Evolutionary conservation across 345 rosid species (phyloP).

Genomic region (Mallotus nudiflorus): DNA sequence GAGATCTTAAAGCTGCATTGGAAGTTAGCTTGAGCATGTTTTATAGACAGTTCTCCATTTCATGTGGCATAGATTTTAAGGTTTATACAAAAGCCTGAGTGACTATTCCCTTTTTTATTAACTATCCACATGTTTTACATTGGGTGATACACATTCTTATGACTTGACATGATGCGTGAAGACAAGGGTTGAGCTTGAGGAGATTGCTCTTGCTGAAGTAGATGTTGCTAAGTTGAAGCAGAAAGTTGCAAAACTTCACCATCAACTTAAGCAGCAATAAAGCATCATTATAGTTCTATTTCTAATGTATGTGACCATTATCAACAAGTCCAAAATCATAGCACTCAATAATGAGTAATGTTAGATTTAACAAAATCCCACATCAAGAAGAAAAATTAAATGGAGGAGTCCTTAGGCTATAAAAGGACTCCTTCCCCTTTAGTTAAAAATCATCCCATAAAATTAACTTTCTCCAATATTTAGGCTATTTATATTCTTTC

Average conservation of each 20-base stretch:
- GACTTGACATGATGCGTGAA: constrained; percentile 47
- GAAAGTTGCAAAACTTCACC: constrained; percentile 98
- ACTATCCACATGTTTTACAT: not conserved
- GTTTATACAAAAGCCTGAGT: constrained; percentile 44
- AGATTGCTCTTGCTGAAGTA: constrained; percentile 99
- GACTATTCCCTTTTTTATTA: constrained; percentile 3
- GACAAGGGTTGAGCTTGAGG: constrained; percentile 99
- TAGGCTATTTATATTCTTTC: too few species aligned
- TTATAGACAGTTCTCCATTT: constrained; percentile 75
- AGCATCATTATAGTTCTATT: constrained; percentile 74
- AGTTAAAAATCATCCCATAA: too few species aligned
- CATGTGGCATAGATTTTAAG: constrained; percentile 92
- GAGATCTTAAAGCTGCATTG: constrained; percentile 96
- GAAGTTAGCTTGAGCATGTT: constrained; percentile 99
- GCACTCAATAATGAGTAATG: constrained; percentile 87
- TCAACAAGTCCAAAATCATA: constrained; percentile 76
- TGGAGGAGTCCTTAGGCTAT: too few species aligned
- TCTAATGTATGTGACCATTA: constrained; percentile 73
- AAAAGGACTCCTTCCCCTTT: too few species aligned
- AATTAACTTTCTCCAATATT: too few species aligned
- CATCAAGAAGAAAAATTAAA: too few species aligned
- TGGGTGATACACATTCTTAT: constrained; percentile 25
- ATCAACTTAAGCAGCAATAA: constrained; percentile 95
- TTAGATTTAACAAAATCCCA: too few species aligned
- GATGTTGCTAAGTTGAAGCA: constrained; percentile 99